A percentile compares a stretch with the other conserved stretches of the same genome.
These are phyloP conservation scores for Diutina ranongensis DNA, from an alignment of 1,139 yeast species.

Conservation along the genomic window DNA sequence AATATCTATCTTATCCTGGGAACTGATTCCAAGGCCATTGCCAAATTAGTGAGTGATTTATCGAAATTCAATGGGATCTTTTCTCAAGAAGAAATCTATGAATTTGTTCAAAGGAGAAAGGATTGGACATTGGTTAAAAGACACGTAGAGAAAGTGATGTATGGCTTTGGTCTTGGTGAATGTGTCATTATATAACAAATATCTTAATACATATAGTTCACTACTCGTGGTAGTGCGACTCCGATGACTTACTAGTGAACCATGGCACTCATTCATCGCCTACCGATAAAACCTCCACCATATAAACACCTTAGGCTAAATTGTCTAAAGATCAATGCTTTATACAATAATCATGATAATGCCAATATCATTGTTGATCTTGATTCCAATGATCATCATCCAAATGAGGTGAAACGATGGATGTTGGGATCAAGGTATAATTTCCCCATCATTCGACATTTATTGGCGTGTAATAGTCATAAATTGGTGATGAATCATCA, in stretches of 20 bases:
- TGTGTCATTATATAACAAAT: constrained; percentile 37
- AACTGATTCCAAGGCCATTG: constrained; percentile 72
- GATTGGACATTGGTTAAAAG: constrained; percentile 74
- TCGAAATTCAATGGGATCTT: constrained; percentile 83
- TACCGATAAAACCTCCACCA: neutral
- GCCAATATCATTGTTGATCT: neutral
- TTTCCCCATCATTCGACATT: neutral
- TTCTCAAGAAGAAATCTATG: constrained; percentile 86
- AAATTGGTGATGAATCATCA: neutral
- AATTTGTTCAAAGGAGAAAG: constrained; percentile 75
- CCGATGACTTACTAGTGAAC: no score
- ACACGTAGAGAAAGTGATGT: constrained; percentile 91
- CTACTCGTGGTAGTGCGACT: no score
- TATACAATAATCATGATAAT: neutral
- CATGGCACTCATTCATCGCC: no score
- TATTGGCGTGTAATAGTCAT: neutral
- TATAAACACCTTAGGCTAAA: neutral
- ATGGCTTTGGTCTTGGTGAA: constrained; percentile 70
- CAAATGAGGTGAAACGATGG: neutral
- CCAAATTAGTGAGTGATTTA: constrained; percentile 71
- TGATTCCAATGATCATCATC: neutral
- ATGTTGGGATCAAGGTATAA: neutral
- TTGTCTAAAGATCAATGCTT: neutral
- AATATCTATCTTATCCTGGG: constrained; percentile 71
- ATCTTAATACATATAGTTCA: no score